These are phyloP conservation scores for Rosa chinensis DNA, from an alignment of 306 rosid species.

Conservation along the genomic window DNA sequence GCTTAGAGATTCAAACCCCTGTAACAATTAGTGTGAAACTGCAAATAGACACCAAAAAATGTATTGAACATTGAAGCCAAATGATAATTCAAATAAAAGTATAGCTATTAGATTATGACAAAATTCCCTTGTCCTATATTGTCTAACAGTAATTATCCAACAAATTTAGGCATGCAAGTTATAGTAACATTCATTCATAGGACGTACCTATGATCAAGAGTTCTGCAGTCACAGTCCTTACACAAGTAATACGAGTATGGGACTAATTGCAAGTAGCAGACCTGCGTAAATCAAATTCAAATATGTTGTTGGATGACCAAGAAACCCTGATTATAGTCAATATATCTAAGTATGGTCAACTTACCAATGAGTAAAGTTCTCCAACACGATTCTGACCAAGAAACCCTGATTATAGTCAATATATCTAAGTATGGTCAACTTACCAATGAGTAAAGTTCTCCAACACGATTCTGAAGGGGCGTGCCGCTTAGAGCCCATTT, in stretches of 20 bases:
- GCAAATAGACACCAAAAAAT: background rate
- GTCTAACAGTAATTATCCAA: background rate
- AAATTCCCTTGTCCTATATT: background rate
- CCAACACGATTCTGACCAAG: constrained; percentile 68
- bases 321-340: constrained; percentile 11
- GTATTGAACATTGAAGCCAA: background rate
- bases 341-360: constrained; percentile 9
- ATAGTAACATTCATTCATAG: constrained; percentile 8
- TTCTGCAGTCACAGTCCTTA: constrained; percentile 89
- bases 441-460: constrained; percentile 87
- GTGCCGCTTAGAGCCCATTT: constrained; percentile 98
- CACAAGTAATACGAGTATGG: constrained; percentile 88
- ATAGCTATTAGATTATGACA: background rate
- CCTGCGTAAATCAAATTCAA: constrained; percentile 48
- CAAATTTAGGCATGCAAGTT: background rate
- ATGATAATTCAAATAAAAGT: background rate
- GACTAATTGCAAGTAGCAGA: constrained; percentile 73
- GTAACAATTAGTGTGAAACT: too few relatives aligned
- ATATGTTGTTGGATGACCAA: constrained; percentile 23
- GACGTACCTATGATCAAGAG: constrained; percentile 76
- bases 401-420: constrained; percentile 11
- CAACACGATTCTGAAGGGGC: constrained; percentile 82
- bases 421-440: constrained; percentile 12
- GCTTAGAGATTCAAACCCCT: too few relatives aligned
- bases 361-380: constrained; percentile 85